Base-by-base conservation (phyloP, 2,329 filamentous ascomycete species). In the Colletotrichum sp. region DNA sequence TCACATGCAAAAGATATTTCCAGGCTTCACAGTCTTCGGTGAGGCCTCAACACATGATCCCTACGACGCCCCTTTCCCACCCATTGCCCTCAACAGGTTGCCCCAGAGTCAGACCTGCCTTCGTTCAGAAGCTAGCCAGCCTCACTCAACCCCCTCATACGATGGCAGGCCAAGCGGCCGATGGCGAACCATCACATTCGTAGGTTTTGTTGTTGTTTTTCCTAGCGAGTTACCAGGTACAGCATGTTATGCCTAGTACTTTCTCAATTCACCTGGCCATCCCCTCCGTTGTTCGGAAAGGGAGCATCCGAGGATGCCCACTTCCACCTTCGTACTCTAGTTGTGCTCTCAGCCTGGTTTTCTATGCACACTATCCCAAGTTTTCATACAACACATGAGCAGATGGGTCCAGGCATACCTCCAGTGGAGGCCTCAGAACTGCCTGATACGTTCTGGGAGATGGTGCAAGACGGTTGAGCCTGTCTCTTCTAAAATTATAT, bases 161-260 rank as follows among this genome's bases (percentile, higher is more conserved):
- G 39, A 44, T 44, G 39, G 39, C 39, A 44, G 18, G 39, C 18
- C 18, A 2, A 44, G 39, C 39, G 39, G 18, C 39, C 18, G 1
- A n/a, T 6, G 39, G 39, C 39, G 39, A 44, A 44, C 39, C 39
- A 44, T 44, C 39, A 44, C 18, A 1, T 44, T 44, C 39, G 3
- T n/a, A n/a, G 1, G 39, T 44, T 10, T 44, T 44, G 18, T n/a
- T 44, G 36, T 44, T 44, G 16, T 10, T 44, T 44, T 44, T 44
- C 8, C 18, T n/a, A 0, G 0, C 39, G 39, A 44, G 0, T 44
- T 44, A 0, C 8, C 39, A 44, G 39, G 39, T 1, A 44, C 18
- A n/a, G 39, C 2, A 1, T 9, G 8, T 39, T 2, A 18, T 39
- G 2, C 4, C 15, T 2, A 8, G 1, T 5, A 5, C 36, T 18